These are phyloP conservation scores for Pseudozyma thailandica DNA, from an alignment of 1,284 basidiomycete species.

Conservation along the genomic window DNA sequence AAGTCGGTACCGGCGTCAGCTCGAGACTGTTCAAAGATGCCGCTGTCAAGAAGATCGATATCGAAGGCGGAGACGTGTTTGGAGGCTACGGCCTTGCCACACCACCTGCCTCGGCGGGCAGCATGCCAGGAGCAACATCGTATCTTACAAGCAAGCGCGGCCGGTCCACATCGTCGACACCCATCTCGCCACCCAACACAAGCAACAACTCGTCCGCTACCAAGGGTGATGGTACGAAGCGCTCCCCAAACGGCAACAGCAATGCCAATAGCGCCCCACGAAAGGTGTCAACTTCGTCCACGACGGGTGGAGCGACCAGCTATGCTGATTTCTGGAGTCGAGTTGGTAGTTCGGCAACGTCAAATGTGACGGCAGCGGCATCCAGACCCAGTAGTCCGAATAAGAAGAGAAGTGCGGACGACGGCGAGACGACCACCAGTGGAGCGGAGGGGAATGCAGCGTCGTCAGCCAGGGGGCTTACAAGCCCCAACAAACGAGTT, in stretches of 20 bases:
- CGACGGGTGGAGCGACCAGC: slow-evolving; percentile 38
- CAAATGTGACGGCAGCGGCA: slow-evolving; percentile 1
- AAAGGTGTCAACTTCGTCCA: slow-evolving; percentile 1
- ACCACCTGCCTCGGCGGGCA: slow-evolving; percentile 44
- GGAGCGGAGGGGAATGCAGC: neutral
- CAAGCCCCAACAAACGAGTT: slow-evolving; percentile 40
- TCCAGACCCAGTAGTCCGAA: slow-evolving; percentile 28
- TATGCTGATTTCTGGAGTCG: slow-evolving; percentile 60
- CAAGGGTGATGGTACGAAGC: slow-evolving; percentile 14
- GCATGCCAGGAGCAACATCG: slow-evolving; percentile 31
- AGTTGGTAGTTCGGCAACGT: slow-evolving; percentile 35
- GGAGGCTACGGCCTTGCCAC: slow-evolving; percentile 50
- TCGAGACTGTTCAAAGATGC: slow-evolving; percentile 51
- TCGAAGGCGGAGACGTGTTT: slow-evolving; percentile 47
- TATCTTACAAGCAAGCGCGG: slow-evolving; percentile 38
- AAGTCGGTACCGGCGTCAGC: slow-evolving; percentile 8
- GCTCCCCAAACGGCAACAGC: slow-evolving; percentile 4
- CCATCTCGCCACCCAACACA: slow-evolving; percentile 42
- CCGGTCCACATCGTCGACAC: slow-evolving; percentile 31
- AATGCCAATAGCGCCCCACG: slow-evolving; percentile 3
- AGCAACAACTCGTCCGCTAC: slow-evolving; percentile 19
- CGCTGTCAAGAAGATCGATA: slow-evolving; percentile 40
- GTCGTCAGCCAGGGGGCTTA: neutral
- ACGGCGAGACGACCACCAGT: slow-evolving; percentile 5
- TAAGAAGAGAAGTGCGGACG: slow-evolving; percentile 46